Conservation (phyloP, 768 basidiomycete genomes). For the Boletus reticuloceps region DNA sequence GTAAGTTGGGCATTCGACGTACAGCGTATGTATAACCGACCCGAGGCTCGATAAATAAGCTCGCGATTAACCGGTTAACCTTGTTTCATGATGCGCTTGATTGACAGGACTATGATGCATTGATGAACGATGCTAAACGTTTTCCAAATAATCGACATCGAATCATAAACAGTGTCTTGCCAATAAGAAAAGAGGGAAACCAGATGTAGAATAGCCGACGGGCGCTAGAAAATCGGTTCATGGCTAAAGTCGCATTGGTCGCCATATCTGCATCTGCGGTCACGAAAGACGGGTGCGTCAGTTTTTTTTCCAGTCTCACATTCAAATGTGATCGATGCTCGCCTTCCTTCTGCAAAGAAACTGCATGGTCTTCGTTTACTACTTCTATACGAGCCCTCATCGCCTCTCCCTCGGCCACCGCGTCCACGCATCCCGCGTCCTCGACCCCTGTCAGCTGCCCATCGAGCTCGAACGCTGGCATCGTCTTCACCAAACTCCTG, state of each 20-base stretch:
- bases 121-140: background rate
- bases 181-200: constrained; percentile 7
- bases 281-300: constrained; percentile 39
- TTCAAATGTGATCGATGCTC: constrained; percentile 56
- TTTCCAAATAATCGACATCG: constrained; percentile 10
- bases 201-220: background rate
- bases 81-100: background rate
- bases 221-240: constrained; percentile 41
- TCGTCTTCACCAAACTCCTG: constrained; percentile 48
- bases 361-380: constrained; percentile 87
- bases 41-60: constrained; percentile 11
- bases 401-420: constrained; percentile 52
- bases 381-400: constrained; percentile 66
- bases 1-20: background rate
- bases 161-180: constrained; percentile 11
- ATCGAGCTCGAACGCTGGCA: constrained; percentile 41
- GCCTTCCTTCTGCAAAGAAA: constrained; percentile 91
- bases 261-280: constrained; percentile 83
- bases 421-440: constrained; percentile 58
- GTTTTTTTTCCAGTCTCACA: constrained; percentile 28
- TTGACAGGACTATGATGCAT: constrained; percentile 5
- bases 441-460: constrained; percentile 46
- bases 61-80: constrained; percentile 12
- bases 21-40: background rate
- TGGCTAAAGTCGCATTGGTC: constrained; percentile 87